Evolutionary conservation across 331 rosid genomes (phyloP).

Genomic region (Prunus yedoensis): DNA sequence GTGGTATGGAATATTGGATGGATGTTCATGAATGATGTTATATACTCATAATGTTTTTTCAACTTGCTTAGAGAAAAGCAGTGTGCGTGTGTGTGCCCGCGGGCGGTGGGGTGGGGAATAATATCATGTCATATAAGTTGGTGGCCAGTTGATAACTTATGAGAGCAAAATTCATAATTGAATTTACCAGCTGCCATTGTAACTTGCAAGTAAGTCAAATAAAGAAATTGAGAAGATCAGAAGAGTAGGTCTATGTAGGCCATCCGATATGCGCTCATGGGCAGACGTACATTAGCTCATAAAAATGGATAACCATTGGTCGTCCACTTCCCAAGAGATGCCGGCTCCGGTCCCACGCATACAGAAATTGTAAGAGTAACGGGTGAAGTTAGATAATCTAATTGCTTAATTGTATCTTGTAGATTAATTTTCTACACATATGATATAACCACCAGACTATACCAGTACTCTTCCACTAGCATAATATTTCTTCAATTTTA

Average conservation of each 20-base stretch:
- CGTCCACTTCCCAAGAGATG: neutral
- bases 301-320: neutral
- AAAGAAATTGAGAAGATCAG: too few relatives aligned
- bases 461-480: too few relatives aligned
- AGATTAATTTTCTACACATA: too few relatives aligned
- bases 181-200: neutral
- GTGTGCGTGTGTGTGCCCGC: too few relatives aligned
- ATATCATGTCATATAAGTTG: neutral
- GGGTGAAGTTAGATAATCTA: constrained; percentile 1
- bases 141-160: neutral
- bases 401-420: too few relatives aligned
- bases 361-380: neutral
- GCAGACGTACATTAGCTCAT: neutral
- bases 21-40: too few relatives aligned
- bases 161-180: neutral
- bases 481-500: too few relatives aligned
- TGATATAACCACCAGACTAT: too few relatives aligned
- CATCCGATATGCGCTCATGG: constrained; percentile 4
- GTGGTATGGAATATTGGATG: too few relatives aligned
- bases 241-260: neutral
- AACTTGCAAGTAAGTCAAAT: neutral
- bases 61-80: neutral
- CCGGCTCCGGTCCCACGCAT: neutral
- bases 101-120: too few relatives aligned
- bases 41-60: too few relatives aligned